Base-by-base conservation (phyloP, 768 basidiomycete species). In the Krasilnikovozyma curviuscula region DNA sequence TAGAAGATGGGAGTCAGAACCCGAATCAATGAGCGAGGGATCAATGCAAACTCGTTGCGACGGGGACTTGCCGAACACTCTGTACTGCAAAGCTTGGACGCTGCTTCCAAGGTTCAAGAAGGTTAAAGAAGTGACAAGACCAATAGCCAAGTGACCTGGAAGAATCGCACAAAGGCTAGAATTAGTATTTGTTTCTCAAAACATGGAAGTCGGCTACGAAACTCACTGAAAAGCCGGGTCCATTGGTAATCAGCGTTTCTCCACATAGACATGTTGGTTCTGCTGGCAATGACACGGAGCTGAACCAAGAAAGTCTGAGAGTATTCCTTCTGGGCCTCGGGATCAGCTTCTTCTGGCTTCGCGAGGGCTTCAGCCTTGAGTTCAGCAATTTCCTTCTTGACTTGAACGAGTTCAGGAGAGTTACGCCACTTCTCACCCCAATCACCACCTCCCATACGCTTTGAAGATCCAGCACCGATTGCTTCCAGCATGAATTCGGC, bases 391-490 rank as follows among this genome's bases (percentile, higher is more conserved):
- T 74, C 69, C 5, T 56, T 56, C 54, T 65, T 63, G 14, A 67
- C 62, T 3, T 59, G 49, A n/a, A 56, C 53, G 39, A 57, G 61
- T 63, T 88, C 79, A 0, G 74, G 68, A 5, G 79, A 83, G 31
- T 79, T 74, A 16, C 73, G 63, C 86, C 86, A 91, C 41, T 84
- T 68, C 53, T 83, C 76, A 47, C 77, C 76, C 86, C 86, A 91
- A 57, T 91, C 85, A 28, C 76, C 74, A 47, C 78, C 71, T 1
- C 81, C 81, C 31, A 83, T 70, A 35, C 61, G 56, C 40, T 76
- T 71, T 0, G 78, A 72, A 10, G 77, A 70, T 29, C 66, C 67
- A 38, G 81, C 71, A 42, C 83, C 83, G 47, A 68, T 65, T 19
- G 62, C 65, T 30, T 70, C 67, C 32, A 65, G 57, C 60, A 67